These are phyloP conservation scores for Silene vulgaris DNA, from an alignment of 179 eudicot species.

Conservation along the genomic window DNA sequence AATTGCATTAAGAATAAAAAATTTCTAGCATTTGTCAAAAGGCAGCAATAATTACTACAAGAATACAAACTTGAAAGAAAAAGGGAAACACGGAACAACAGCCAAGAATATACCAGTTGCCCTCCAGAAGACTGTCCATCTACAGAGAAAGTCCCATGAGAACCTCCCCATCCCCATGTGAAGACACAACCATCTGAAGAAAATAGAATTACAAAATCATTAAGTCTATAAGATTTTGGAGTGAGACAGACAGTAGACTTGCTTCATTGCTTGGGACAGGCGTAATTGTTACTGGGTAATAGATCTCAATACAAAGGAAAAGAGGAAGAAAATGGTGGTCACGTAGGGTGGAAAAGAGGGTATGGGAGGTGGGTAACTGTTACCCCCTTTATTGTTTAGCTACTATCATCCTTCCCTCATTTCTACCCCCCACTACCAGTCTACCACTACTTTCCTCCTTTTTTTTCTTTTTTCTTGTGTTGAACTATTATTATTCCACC, in stretches of 20 bases:
- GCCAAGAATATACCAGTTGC: conserved; percentile 66
- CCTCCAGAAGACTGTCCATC: conserved; percentile 97
- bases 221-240: background rate
- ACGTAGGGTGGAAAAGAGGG: background rate
- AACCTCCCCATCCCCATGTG: conserved; percentile 99
- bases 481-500: background rate
- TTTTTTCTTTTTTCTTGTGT: background rate
- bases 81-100: conserved; percentile 7
- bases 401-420: background rate
- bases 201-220: background rate
- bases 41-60: background rate
- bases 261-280: background rate
- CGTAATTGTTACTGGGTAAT: background rate
- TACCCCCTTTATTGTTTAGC: background rate
- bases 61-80: background rate
- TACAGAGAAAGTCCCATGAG: conserved; percentile 82
- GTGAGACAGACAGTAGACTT: background rate
- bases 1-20: background rate
- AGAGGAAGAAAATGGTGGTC: background rate
- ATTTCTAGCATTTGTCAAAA: conserved; percentile 3
- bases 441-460: background rate
- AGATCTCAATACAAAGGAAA: background rate
- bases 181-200: conserved; percentile 66
- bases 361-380: background rate
- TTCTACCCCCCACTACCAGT: background rate